Evolutionary conservation across 225 moss, liverwort and hornwort genomes (phyloP), one percentile per base, ranked within the genome.

Genomic region (Marchantia polymorpha): DNA sequence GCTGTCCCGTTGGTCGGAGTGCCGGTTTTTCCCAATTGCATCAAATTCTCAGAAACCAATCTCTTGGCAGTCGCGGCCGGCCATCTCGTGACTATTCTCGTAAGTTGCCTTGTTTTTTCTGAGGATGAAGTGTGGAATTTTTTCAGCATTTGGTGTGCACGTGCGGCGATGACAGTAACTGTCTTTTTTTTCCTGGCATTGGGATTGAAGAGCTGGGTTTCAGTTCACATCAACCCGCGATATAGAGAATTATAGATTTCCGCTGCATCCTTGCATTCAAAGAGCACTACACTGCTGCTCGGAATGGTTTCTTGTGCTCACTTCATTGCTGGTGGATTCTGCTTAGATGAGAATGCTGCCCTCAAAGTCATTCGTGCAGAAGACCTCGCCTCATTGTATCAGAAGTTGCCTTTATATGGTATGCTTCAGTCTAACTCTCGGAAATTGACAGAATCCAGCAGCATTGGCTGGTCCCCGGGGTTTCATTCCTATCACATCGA

Each of bases 1-100:
- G 93, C 93, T 65, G 89, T 88, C 26, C 89, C 99, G 2, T 82
- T 99, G 7, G 93, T 95, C 3, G 95, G 95, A 65, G 87, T 91
- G 10, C 99, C 99, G 7, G 83, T 82, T 59, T 99, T 89, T 55
- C 95, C 99, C 7, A 92, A 89, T 76, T 89, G 95, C 78, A 74
- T 99, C 72, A 95, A 91, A 79, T 99, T 94, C 89, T 99, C 99
- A 54, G 85, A 99, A 69, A 91, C 95, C 63, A 99, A 99, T 82
- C 89, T 95, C 54, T 86, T 99, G 72, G 95, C 99, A 49, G 81
- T 93, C 48, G 91, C 93, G 6, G 89, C 95, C n/a, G 99, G 95
- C 16, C 99, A 95, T 83, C 92, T 96, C 47, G 94, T 94, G 78
- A 96, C 96, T 26, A 92, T 96, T 65, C 85, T 96, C 81, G 94